Evolutionary conservation across 2,329 filamentous ascomycete genomes (phyloP).

Genomic region (Bipolaris victoriae): DNA sequence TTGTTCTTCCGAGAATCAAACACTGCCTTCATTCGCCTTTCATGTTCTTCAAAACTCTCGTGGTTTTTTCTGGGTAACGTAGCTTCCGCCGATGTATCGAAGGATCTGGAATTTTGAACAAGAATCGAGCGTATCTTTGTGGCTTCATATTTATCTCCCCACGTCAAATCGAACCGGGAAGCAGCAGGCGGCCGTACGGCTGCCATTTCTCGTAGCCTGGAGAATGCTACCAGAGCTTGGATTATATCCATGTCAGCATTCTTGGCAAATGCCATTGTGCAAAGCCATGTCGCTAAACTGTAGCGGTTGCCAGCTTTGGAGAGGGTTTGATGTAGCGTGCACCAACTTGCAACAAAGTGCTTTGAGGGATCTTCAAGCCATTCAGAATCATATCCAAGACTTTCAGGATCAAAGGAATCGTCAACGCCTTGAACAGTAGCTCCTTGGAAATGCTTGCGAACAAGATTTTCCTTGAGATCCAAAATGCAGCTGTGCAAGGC

Average conservation of each 20-base stretch:
- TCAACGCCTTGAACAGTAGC: slow-evolving; percentile 9
- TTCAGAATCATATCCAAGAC: slow-evolving; percentile 27
- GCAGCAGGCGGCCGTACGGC: slow-evolving; percentile 17
- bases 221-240: slow-evolving; percentile 32
- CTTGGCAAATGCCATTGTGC: slow-evolving; percentile 32
- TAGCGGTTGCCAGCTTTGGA: slow-evolving; percentile 19
- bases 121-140: not conserved
- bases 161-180: slow-evolving; percentile 6
- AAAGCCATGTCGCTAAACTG: slow-evolving; percentile 34
- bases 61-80: slow-evolving; percentile 12
- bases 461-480: slow-evolving; percentile 7
- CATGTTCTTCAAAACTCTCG: slow-evolving; percentile 21
- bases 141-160: slow-evolving; percentile 17
- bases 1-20: slow-evolving; percentile 11
- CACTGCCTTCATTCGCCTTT: slow-evolving; percentile 8
- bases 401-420: not conserved
- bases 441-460: slow-evolving; percentile 14
- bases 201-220: slow-evolving; percentile 10
- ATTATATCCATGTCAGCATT: slow-evolving; percentile 30
- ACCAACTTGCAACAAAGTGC: slow-evolving; percentile 27
- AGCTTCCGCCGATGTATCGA: slow-evolving; percentile 21
- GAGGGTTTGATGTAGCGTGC: slow-evolving; percentile 24
- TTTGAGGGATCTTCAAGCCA: slow-evolving; percentile 26
- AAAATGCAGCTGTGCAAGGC: slow-evolving; percentile 17
- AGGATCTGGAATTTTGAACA: not conserved